Base-by-base conservation (phyloP, 2,329 filamentous ascomycete species). In the Aspergillus chevalieri region DNA sequence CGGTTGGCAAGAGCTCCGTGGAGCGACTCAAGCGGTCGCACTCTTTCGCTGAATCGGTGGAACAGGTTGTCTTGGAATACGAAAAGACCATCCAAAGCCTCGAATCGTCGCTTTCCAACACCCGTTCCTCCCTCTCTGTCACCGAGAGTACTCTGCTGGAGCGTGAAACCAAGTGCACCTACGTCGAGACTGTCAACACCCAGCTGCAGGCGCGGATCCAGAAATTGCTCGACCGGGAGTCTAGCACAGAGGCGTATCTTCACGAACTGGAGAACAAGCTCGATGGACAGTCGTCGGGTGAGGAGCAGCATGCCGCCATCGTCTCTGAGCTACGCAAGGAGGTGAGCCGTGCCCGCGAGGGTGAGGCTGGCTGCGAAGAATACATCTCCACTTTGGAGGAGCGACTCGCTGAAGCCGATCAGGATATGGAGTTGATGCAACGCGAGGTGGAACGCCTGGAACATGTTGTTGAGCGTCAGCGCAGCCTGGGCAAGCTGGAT, bases 301-400 rank as follows among this genome's bases (percentile, higher is more conserved):
- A 96, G 63, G 93, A 97, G 70, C 93, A 90, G 75, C 95, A 93
- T 59, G 83, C 88, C 6, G 84, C 86, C 12, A 86, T 95, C 47
- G 85, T 97, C 51, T 74, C 83, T 46, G 90, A 97, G 65, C 76
- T 98, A 47, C 87, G 91, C 46, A 96, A 95, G 65, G 93, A 98
- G 72, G 85, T 98, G 52, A 78, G 86, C 21, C 85, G 92, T 39
- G 82, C 91, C 14, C 84, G 91, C 44, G 93, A 96, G 62, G 96
- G 90, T 59, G 93, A 98, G 72, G 81, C 85, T 3, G 86, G 86
- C 36, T 90, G 85, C 58, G 93, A 98, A 67, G 93, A 97, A 57
- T 98, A 98, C 68, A 97, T 98, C 47, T 95, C 92, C 1, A 97
- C 91, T 0, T 76, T 98, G 9, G 93, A 98, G 66, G 93, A 97